Evolutionary conservation across 2,329 filamentous ascomycete genomes (phyloP).

Genomic region (Calonectria naviculata): DNA sequence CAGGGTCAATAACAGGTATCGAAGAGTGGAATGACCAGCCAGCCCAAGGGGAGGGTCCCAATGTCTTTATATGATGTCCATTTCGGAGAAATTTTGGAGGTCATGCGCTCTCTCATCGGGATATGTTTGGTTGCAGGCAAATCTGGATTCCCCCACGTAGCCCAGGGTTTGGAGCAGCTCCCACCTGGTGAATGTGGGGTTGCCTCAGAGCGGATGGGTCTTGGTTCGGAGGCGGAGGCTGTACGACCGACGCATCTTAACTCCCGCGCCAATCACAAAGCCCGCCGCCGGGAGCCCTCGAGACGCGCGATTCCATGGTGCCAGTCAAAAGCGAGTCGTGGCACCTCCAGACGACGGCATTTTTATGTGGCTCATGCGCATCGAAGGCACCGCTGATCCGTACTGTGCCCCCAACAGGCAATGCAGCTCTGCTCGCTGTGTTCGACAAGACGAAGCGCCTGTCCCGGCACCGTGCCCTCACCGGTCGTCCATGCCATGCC

Average conservation of each 20-base stretch:
- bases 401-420: slow-evolving; percentile 20
- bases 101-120: slow-evolving; percentile 42
- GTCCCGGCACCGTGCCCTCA: not conserved
- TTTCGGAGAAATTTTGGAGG: slow-evolving; percentile 39
- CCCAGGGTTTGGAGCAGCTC: slow-evolving; percentile 33
- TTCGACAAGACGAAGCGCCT: slow-evolving; percentile 10
- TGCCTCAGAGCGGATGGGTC: slow-evolving; percentile 29
- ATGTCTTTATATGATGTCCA: slow-evolving; percentile 37
- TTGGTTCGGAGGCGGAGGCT: slow-evolving; percentile 37
- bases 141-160: slow-evolving; percentile 43
- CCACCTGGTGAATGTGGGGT: slow-evolving; percentile 42
- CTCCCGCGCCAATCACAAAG: slow-evolving; percentile 45
- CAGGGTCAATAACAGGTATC: slow-evolving; percentile 22
- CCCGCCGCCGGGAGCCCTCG: slow-evolving; percentile 23
- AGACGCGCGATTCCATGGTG: slow-evolving; percentile 37
- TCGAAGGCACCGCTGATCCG: slow-evolving; percentile 21
- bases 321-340: slow-evolving; percentile 32
- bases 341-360: slow-evolving; percentile 31
- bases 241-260: slow-evolving; percentile 37
- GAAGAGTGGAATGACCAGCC: slow-evolving; percentile 25
- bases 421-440: not conserved
- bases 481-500: not conserved
- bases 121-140: slow-evolving; percentile 42
- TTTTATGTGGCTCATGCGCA: slow-evolving; percentile 29
- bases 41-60: slow-evolving; percentile 27